Evolutionary conservation across 805 yeast genomes (phyloP).

Genomic region (Hanseniaspora occidentalis): DNA sequence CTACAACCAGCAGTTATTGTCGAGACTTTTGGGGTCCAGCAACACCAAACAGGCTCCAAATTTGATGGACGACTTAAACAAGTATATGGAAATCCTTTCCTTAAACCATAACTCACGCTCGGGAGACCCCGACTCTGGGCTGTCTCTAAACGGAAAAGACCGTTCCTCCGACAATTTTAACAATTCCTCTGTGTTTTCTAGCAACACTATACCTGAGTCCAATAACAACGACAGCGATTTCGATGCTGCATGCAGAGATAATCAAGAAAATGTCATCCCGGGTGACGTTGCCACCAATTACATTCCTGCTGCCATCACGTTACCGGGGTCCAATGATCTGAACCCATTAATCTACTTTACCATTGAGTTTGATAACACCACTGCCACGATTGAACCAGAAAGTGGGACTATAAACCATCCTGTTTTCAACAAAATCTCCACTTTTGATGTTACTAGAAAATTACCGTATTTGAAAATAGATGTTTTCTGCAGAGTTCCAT

Average conservation of each 20-base stretch:
- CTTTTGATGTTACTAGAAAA: slow-evolving; percentile 73
- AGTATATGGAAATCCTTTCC: slow-evolving; percentile 6
- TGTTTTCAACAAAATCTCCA: slow-evolving; percentile 77
- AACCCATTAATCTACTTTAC: slow-evolving; percentile 73
- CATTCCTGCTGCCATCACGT: slow-evolving; percentile 42
- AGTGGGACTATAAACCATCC: slow-evolving; percentile 71
- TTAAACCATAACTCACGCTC: no score
- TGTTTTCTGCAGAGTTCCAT: slow-evolving; percentile 68
- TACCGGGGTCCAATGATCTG: slow-evolving; percentile 41
- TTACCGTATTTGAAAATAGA: slow-evolving; percentile 56
- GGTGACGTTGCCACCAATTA: slow-evolving; percentile 21
- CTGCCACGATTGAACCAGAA: slow-evolving; percentile 75
- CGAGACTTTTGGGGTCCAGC: slow-evolving; percentile 47
- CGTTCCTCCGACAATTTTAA: slow-evolving; percentile 6
- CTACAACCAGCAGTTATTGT: slow-evolving; percentile 48
- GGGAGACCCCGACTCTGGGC: not conserved
- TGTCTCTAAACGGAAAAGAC: no score
- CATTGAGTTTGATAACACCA: slow-evolving; percentile 89
- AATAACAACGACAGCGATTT: not conserved
- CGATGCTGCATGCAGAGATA: slow-evolving; percentile 18
- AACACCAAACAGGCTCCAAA: slow-evolving; percentile 4
- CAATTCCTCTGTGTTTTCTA: no score
- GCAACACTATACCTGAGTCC: no score
- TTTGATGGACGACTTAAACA: slow-evolving; percentile 17
- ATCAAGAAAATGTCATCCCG: slow-evolving; percentile 24